A percentile compares a stretch with the other conserved stretches of the same genome.
phyloP scores from a whole-genome alignment of 2,329 filamentous ascomycete species.

The Sclerotinia nivalis region DNA sequence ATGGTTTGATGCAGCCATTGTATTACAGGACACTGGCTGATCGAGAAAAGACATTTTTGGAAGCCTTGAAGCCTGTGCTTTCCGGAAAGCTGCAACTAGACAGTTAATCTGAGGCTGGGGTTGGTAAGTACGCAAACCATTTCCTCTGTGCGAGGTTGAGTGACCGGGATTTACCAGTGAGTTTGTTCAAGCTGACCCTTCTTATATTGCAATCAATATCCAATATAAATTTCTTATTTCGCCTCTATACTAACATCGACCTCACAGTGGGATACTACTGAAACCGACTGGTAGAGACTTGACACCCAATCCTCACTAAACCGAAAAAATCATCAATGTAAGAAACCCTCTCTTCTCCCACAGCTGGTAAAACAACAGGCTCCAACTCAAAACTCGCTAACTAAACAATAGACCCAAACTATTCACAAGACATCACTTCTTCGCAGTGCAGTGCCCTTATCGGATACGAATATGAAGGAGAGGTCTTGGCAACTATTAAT shows the following conservation, averaged over 20 bases:
- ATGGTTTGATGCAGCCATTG: rapidly evolving
- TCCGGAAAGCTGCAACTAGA: neutral
- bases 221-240: neutral
- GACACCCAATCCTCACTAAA: too few relatives aligned
- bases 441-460: neutral
- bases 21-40: neutral
- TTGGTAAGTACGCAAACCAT: neutral
- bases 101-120: neutral
- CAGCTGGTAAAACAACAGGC: neutral
- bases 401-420: neutral
- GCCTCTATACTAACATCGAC: neutral
- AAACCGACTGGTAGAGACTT: neutral
- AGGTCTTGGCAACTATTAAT: neutral
- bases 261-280: neutral
- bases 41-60: neutral
- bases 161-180: neutral
- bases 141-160: neutral
- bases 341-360: neutral
- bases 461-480: neutral
- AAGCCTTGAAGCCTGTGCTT: neutral
- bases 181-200: neutral
- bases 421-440: neutral
- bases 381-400: neutral
- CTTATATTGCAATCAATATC: neutral
- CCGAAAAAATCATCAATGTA: too few relatives aligned